Percentiles rank a stretch among this genome's conserved stretches.
phyloP scores from a whole-genome alignment of 139 green algal species.

The Gonium pectorale region DNA sequence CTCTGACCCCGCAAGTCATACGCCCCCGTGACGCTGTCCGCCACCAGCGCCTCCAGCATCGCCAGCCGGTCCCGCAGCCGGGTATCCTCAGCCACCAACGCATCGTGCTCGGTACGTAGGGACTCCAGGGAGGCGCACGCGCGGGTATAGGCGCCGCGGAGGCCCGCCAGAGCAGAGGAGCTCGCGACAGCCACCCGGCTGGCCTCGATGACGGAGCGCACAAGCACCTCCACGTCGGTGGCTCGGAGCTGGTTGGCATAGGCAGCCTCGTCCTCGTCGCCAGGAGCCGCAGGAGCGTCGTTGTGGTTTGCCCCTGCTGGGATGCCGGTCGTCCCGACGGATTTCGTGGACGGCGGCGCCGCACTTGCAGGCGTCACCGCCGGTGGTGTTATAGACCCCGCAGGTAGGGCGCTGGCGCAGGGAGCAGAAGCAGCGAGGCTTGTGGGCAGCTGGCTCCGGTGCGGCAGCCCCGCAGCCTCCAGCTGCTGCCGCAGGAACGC shows the following conservation, averaged over 20 bases:
- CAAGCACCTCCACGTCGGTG: constrained; percentile 44
- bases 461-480: background rate
- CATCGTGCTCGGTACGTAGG: constrained; percentile 38
- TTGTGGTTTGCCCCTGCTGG: too few relatives aligned
- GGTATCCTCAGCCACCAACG: constrained; percentile 49
- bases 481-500: constrained; percentile 62
- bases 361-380: background rate
- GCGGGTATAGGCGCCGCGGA: constrained; percentile 44
- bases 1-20: too few relatives aligned
- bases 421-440: background rate
- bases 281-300: too few relatives aligned
- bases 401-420: background rate
- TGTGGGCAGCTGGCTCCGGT: too few relatives aligned
- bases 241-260: background rate
- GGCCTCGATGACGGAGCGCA: constrained; percentile 45
- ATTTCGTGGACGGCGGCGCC: background rate
- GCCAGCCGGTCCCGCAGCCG: constrained; percentile 43
- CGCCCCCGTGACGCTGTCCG: background rate
- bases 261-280: background rate
- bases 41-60: constrained; percentile 51
- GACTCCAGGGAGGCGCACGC: background rate
- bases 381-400: background rate
- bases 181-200: background rate
- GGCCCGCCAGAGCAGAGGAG: background rate
- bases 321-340: background rate